Evolutionary conservation across 805 yeast genomes (phyloP).

Genomic region (Myxozyma melibiosi): DNA sequence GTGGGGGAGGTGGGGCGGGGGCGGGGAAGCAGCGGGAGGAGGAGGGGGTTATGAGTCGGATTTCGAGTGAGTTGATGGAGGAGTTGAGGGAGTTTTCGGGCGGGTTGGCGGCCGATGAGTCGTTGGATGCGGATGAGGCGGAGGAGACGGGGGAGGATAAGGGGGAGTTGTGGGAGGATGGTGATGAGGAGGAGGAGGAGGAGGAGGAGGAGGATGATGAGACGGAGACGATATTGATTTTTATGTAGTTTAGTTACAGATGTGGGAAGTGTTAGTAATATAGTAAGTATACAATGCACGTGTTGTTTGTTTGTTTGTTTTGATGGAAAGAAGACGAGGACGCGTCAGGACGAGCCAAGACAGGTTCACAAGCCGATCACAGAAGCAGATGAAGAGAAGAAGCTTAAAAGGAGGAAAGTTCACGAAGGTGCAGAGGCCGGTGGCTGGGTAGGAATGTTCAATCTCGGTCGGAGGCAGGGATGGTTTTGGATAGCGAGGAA

Average conservation of each 20-base stretch:
- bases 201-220: neutral
- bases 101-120: slow-evolving; percentile 9
- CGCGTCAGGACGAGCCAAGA: no score
- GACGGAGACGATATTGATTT: neutral
- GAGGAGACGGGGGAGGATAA: neutral
- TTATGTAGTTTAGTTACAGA: neutral
- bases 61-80: slow-evolving; percentile 20
- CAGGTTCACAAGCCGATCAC: no score
- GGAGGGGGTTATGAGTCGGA: neutral
- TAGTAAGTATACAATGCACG: neutral
- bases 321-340: neutral
- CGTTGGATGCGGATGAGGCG: neutral
- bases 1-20: neutral
- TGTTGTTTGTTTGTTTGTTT: neutral
- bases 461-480: no score
- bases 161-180: neutral
- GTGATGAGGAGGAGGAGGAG: slow-evolving; percentile 2
- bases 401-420: no score
- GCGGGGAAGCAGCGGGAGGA: neutral
- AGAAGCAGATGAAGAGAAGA: no score
- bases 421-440: no score
- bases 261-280: no score
- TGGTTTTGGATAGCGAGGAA: no score
- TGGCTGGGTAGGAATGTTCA: no score
- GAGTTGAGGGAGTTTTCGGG: slow-evolving; percentile 29